phyloP scores from a whole-genome alignment of 2,329 filamentous ascomycete genomes.

The Neofusicoccum kwambonambiense region DNA sequence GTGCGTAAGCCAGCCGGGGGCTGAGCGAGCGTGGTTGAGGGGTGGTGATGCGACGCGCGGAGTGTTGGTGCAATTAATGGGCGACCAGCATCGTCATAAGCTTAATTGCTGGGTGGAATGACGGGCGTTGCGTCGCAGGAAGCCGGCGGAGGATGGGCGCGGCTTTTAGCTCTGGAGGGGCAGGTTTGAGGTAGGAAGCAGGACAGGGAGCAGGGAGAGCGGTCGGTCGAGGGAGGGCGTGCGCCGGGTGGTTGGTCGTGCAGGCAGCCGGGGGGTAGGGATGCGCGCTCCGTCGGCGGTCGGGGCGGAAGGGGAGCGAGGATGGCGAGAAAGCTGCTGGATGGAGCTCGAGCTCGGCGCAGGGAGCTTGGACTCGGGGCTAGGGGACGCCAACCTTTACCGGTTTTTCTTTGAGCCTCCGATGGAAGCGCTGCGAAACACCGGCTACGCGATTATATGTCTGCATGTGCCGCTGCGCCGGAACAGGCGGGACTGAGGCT shows the following conservation, averaged over 20 bases:
- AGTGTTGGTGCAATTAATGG: neutral
- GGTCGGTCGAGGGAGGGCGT: neutral
- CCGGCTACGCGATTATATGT: neutral
- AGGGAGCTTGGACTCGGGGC: conserved; percentile 14
- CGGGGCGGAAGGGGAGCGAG: conserved; percentile 10
- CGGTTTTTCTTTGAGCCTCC: conserved; percentile 4
- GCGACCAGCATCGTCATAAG: neutral
- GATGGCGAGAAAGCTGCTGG: neutral
- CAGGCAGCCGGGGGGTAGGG: conserved; percentile 11
- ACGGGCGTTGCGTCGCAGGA: neutral
- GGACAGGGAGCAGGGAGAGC: conserved; percentile 7
- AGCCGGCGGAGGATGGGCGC: neutral
- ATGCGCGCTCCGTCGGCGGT: conserved; percentile 12
- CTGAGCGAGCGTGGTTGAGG: neutral
- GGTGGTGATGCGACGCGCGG: neutral
- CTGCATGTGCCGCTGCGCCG: neutral
- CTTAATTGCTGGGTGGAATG: conserved; percentile 4
- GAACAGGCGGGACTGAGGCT: conserved; percentile 1
- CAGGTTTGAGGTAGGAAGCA: neutral
- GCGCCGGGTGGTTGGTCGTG: conserved; percentile 6
- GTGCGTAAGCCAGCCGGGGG: neutral
- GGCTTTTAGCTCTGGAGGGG: neutral
- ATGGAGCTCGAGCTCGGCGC: neutral
- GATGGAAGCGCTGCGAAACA: too few relatives aligned
- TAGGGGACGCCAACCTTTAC: conserved; percentile 1